Base-by-base conservation (phyloP, 2,329 filamentous ascomycete species). In the Penicillium sp. region DNA sequence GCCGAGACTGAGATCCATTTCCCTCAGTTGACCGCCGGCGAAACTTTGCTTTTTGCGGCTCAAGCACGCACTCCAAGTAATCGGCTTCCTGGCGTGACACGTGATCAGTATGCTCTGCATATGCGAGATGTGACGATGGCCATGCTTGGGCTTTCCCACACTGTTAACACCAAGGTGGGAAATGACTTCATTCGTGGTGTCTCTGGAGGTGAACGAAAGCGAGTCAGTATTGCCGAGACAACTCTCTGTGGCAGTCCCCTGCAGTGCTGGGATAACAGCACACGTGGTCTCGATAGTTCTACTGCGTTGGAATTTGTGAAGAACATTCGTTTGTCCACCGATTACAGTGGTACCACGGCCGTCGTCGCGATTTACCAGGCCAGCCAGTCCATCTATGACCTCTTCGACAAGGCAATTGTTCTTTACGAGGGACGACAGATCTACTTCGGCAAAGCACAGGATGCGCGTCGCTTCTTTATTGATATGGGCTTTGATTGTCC, bases 1-100 rank as follows among this genome's bases (percentile, higher is more conserved):
- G 89, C 89, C 52, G 90, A 93, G 74, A 87, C 90, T 27, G 91
- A 95, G 69, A 87, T 90, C 4, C 90, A 93, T 74, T 93, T 93
- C 68, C 89, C 90, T 13, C 84, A 87, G 76, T 76, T 93, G 65
- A 88, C 84, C 1, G 89, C 92, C 22, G 89, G 89, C 51, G 88
- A 93, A 65, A 93, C 90, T 1, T 81, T 93, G 44, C 86, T 85
- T 48, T 93, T 93, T 62, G 90, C 90, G 16, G 89, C 90, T 9
- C 80, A 83, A 31, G 89, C 89, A 3, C 75, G 81, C 11, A 79
- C 79, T 3, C 80, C 81, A 21, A 63, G 61, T 9, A 74, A 73
- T 54, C 68, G 72, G 22, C 63, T 72, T 13, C 70, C 69, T 61
- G 75, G 53, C 59, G 78, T 68, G 62, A 78, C 55, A 57, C 77